Evolutionary conservation across 225 moss, liverwort and hornwort species (phyloP).

Genomic region (Pleurozium schreberi): DNA sequence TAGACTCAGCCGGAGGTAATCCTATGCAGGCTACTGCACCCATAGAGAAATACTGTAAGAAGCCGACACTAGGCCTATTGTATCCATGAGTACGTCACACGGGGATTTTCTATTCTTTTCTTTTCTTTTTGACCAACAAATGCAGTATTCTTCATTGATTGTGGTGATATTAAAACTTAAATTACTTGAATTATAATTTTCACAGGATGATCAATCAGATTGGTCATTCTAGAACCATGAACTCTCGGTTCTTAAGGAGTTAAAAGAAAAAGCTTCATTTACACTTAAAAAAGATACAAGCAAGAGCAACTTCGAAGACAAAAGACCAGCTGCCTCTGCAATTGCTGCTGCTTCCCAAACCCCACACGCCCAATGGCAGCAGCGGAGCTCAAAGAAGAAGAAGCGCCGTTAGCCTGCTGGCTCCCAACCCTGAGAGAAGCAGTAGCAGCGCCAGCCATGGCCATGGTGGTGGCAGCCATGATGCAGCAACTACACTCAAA

Average conservation of each 20-base stretch:
- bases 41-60: background rate
- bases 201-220: background rate
- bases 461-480: background rate
- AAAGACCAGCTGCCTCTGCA: too few species aligned
- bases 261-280: background rate
- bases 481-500: background rate
- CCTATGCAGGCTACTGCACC: background rate
- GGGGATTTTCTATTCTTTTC: background rate
- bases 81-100: background rate
- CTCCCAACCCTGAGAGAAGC: background rate
- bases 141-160: background rate
- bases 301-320: background rate
- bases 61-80: background rate
- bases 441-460: background rate
- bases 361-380: background rate
- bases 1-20: background rate
- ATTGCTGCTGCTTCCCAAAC: background rate
- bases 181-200: background rate
- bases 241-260: background rate
- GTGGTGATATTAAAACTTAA: background rate
- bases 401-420: background rate
- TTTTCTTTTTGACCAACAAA: background rate
- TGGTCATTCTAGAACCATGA: background rate
- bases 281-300: background rate
- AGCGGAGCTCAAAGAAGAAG: background rate